A percentile compares a stretch with the other conserved stretches of the same genome.
Conservation (phyloP, 768 basidiomycete genomes). For the Phaffia tasmanica region DNA sequence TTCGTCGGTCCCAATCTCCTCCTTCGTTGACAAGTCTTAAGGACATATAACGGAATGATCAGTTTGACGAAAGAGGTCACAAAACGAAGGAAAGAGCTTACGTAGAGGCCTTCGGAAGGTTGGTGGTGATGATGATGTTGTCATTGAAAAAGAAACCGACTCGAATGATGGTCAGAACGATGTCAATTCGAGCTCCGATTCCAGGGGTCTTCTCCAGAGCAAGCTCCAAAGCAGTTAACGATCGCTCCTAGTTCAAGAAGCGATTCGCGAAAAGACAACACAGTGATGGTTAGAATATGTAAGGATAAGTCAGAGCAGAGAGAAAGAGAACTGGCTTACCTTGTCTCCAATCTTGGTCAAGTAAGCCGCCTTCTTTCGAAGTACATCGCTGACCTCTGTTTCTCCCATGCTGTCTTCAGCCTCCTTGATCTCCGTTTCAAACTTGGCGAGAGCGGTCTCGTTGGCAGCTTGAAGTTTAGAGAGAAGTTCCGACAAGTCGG, state of each 20-base stretch:
- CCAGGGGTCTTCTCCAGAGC: conserved; percentile 88
- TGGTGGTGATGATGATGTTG: conserved; percentile 54
- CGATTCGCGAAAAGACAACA: neutral
- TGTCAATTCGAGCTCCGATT: conserved; percentile 83
- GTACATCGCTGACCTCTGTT: conserved; percentile 78
- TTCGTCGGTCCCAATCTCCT: conserved; percentile 95
- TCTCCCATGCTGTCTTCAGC: conserved; percentile 87
- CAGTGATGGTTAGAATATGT: neutral
- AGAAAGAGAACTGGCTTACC: conserved; percentile 32
- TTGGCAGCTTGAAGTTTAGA: conserved; percentile 58
- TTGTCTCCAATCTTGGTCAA: conserved; percentile 80
- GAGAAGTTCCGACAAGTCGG: conserved; percentile 40
- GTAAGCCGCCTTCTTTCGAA: conserved; percentile 74
- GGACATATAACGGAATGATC: neutral
- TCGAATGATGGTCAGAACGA: conserved; percentile 73
- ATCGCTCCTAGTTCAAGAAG: conserved; percentile 50
- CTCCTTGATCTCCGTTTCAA: conserved; percentile 69
- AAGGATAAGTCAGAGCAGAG: neutral
- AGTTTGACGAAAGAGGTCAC: neutral
- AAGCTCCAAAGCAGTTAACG: conserved; percentile 65
- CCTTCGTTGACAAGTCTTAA: conserved; percentile 78
- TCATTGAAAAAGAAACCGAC: conserved; percentile 86
- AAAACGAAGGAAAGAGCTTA: conserved; percentile 37
- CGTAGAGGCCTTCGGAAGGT: conserved; percentile 72
- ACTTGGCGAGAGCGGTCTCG: conserved; percentile 54